Percentiles rank a stretch among this genome's conserved stretches.
phyloP scores from a whole-genome alignment of 768 basidiomycete species.

The Tephrocybe sp. region DNA sequence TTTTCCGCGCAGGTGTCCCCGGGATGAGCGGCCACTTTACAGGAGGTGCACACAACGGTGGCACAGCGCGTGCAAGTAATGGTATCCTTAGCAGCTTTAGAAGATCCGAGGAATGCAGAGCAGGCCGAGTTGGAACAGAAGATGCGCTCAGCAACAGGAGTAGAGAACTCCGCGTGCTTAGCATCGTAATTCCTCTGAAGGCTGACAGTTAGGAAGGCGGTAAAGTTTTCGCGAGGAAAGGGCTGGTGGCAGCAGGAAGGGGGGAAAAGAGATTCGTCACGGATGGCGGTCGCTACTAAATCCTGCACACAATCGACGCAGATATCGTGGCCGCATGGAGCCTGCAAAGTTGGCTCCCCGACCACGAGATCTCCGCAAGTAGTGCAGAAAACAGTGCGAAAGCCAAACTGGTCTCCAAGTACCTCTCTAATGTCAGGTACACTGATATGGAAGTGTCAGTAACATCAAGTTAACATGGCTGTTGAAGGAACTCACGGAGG shows the following conservation, averaged over 20 bases:
- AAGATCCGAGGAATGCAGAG: conserved; percentile 52
- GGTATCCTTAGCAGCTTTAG: conserved; percentile 13
- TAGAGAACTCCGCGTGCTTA: conserved; percentile 49
- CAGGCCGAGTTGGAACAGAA: conserved; percentile 54
- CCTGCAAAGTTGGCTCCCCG: conserved; percentile 29
- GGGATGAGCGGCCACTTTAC: conserved; percentile 48
- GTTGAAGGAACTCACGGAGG: conserved; percentile 1
- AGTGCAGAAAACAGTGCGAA: conserved; percentile 16
- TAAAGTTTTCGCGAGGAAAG: conserved; percentile 28
- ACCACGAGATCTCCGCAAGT: conserved; percentile 19
- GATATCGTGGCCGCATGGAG: conserved; percentile 47
- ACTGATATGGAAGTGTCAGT: not conserved
- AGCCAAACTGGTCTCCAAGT: conserved; percentile 14
- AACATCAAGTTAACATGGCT: not conserved
- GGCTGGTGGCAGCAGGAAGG: conserved; percentile 47
- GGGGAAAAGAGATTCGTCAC: conserved; percentile 54
- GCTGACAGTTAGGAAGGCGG: conserved; percentile 27
- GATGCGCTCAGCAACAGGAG: conserved; percentile 39
- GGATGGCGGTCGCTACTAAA: conserved; percentile 40
- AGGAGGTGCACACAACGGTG: conserved; percentile 42
- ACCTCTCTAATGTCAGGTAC: conserved; percentile 9
- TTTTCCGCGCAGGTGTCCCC: conserved; percentile 42
- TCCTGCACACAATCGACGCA: conserved; percentile 42
- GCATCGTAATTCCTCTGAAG: conserved; percentile 32
- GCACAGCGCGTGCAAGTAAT: conserved; percentile 38